These are phyloP conservation scores for Penicillium psychrosexuale DNA, from an alignment of 2,329 filamentous ascomycete genomes.

Conservation along the genomic window DNA sequence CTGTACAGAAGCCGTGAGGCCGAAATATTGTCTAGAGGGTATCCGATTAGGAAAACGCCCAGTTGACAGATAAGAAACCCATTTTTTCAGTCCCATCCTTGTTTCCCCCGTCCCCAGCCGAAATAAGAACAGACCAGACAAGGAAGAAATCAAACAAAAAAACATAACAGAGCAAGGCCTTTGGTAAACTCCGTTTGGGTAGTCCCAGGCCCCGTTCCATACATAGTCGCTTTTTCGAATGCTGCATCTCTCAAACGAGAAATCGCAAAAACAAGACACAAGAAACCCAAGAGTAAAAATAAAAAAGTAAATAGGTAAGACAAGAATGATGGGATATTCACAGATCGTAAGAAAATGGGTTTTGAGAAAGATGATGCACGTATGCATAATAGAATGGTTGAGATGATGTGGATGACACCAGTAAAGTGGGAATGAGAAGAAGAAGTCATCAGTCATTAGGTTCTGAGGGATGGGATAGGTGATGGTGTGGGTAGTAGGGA, in stretches of 20 bases:
- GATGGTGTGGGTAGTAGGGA: background rate
- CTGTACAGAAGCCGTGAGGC: conserved; percentile 24
- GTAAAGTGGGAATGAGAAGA: conserved; percentile 5
- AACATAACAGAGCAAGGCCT: conserved; percentile 8
- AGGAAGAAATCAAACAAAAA: conserved; percentile 13
- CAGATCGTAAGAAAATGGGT: conserved; percentile 12
- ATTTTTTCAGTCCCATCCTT: conserved; percentile 4
- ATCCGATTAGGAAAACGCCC: background rate
- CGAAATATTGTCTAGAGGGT: conserved; percentile 7
- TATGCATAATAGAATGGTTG: conserved; percentile 12
- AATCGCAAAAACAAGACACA: conserved; percentile 11
- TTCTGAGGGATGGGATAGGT: conserved; percentile 6
- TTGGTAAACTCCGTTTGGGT: conserved; percentile 19
- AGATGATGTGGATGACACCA: conserved; percentile 6
- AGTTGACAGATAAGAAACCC: conserved; percentile 6
- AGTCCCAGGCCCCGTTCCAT: conserved; percentile 16
- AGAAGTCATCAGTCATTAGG: conserved; percentile 23
- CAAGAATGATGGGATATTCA: conserved; percentile 19
- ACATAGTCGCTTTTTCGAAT: conserved; percentile 23
- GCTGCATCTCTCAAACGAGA: conserved; percentile 10
- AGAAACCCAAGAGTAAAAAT: conserved; percentile 15
- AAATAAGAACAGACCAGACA: conserved; percentile 5
- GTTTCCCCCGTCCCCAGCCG: background rate
- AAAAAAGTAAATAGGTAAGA: background rate
- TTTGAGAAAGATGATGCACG: conserved; percentile 13